Base-by-base conservation (phyloP, 2,329 filamentous ascomycete species). In the Sporothrix protearum region DNA sequence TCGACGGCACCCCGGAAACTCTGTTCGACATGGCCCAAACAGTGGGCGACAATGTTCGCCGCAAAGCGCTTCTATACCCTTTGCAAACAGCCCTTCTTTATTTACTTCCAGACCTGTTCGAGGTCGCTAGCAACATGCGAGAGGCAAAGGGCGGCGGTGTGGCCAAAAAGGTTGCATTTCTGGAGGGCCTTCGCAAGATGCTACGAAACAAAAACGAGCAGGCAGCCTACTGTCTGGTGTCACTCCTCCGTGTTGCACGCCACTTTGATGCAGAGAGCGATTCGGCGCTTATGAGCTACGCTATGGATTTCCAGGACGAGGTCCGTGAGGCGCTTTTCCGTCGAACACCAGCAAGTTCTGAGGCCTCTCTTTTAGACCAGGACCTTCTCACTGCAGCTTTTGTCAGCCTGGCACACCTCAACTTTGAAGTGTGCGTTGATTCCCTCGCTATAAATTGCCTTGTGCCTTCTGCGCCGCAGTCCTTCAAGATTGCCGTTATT, bases 11-110 rank as follows among this genome's bases (percentile, higher is more conserved):
- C 10, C 86, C 88, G 5, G 89, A 92, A 76, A 90, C 88, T 0
- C 81, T 92, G 30, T 91, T 91, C 76, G 89, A 92, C 76, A 91
- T 91, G 87, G 85, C 87, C 5, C 85, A 88, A 74, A 87, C 87
- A 2, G 84, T 89, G 36, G 83, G 84, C 47, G 89, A 91, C 76
- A 87, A 84, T 70, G 83, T 83, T 49, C 84, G 84, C 73, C 84
- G 86, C 64, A 87, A 85, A 74, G 83, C 83, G 3, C 80, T 87
- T 42, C 80, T 91, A 25, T 89, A 86, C 75, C 88, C 89, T 19
- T 82, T 92, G 68, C 89, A 91, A 77, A 88, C 85, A 1, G 84
- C 86, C 14, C 80, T 92, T 4, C 79, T 91, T 10, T 85, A 91
- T 72, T 82, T 92, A 9, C 80, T 91, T 9, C 89, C 89, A 3